Percentiles rank a stretch among this genome's conserved stretches.
Conservation (phyloP, 768 basidiomycete genomes). For the Harrya chromipes region DNA sequence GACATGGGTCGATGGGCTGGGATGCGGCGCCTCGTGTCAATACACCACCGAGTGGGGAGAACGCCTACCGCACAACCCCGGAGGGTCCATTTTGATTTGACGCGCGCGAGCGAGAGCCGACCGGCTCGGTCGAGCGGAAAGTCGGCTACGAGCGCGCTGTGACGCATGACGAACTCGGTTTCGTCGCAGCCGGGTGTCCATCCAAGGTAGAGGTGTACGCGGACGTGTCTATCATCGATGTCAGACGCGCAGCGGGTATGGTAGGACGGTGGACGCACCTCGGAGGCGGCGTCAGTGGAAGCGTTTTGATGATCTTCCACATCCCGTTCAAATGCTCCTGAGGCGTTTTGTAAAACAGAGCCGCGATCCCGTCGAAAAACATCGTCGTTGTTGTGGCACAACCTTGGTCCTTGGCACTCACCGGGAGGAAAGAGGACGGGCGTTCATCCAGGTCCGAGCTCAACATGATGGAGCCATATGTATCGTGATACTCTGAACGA, state of each 20-base stretch:
- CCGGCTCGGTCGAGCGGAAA: constrained; percentile 26
- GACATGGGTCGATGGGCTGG: constrained; percentile 24
- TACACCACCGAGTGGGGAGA: neutral
- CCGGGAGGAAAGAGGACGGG: too few relatives aligned
- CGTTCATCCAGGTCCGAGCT: too few relatives aligned
- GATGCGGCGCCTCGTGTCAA: too few relatives aligned
- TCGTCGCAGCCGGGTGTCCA: constrained; percentile 30
- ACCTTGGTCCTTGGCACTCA: too few relatives aligned
- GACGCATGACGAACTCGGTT: constrained; percentile 25
- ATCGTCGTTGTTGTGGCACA: neutral
- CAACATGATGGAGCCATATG: neutral
- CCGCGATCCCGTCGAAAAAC: constrained; percentile 11
- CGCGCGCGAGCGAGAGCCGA: constrained; percentile 12
- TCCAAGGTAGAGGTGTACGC: constrained; percentile 30
- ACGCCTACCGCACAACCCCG: constrained; percentile 23
- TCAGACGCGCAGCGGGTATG: neutral
- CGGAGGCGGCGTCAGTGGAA: constrained; percentile 16
- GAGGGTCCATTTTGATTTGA: constrained; percentile 24
- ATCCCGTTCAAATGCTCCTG: constrained; percentile 22
- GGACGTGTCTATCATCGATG: constrained; percentile 22
- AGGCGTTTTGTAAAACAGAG: constrained; percentile 13
- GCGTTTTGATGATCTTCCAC: constrained; percentile 21
- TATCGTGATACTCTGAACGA: neutral
- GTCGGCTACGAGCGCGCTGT: constrained; percentile 27
- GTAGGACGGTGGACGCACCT: constrained; percentile 7